Evolutionary conservation across 1,284 basidiomycete genomes (phyloP), one percentile per base, ranked within the genome.

Genomic region (Heterobasidion parviporum): DNA sequence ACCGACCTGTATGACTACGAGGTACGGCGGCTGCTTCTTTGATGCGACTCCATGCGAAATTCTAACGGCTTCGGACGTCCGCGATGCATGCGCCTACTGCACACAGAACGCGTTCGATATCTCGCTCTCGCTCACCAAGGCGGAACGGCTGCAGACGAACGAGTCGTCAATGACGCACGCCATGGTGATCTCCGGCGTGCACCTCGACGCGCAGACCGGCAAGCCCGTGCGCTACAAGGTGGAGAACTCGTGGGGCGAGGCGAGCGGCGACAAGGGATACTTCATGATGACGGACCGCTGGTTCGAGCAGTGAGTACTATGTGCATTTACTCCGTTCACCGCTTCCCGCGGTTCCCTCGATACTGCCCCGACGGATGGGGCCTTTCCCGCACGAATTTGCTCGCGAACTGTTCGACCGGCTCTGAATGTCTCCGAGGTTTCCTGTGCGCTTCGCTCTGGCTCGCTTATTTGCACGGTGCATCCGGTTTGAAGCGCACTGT

Each of bases 191-290:
- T 87, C 89, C 18, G 94, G 83, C 18, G 93, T 94, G n/a, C 93
- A 96, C 68, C 73, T 97, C 54, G 91, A 94, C 66, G 65, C 72
- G 14, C 73, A 74, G 36, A 70, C 73, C 0, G 92, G 92, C 50
- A 83, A 82, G 57, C 87, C 93, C 1, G 73, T 94, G 35, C 79
- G 93, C 10, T 98, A 92, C 80, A 90, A 93, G 71, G 91, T 98
- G 10, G 94, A 98, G 78, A 98, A 98, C 75, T 89, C 85, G 8
- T 98, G 95, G 96, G 89, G 92, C 26, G 81, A 85, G n/a, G 75
- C 74, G 0, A 79, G 77, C 0, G 92, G 95, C 18, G 79, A 92
- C 61, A 87, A 94, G 64, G 95, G 94, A 2, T 98, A 87, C 73
- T 94, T 91, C 73, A 85, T 96, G 63, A 96, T 96, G 91, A 89